Evolutionary conservation across 495 filamentous ascomycete genomes (phyloP), one percentile per base, ranked within the genome.

Genomic region (Pseudoneurospora amorphoporcata): DNA sequence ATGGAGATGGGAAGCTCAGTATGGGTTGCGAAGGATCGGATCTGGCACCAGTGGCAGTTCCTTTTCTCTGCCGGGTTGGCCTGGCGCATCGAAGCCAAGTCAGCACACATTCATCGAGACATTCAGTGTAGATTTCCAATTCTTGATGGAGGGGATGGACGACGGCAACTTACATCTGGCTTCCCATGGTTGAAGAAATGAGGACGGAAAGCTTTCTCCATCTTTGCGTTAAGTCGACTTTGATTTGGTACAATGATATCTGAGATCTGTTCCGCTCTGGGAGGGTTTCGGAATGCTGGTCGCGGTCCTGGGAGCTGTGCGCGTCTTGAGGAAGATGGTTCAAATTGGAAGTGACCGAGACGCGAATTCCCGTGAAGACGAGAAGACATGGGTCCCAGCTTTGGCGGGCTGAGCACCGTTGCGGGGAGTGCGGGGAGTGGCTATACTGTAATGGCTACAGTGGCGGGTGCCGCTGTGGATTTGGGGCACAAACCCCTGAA

Each of bases 1-100:
- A 89, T 81, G 3, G 83, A 82, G 39, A 89, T 82, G 0, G 85
- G 85, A 32, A 77, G 77, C 1, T 68, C 70, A 2, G 75, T 16
- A 69, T 83, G 84, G 0, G 79, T 84, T 9, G 80, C 73, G 70
- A 86, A 87, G 1, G 79, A 79, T 9, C 81, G 82, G 71, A 88
- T 80, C 75, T 88, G 86, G 73, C 86, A 88, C 70, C 75, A 85
- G 73, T 87, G 85, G 69, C 86, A 88, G 1, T 74, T 71, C 3
- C 37, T 39, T 70, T 75, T 79, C 23, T 85, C 82, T 9, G 79
- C 45, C 3, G 72, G 75, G 74, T 78, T 41, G 69, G 75, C 70
- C 76, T 80, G 43, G 10, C 14, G 38, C 3, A 23, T 72, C 19
- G 40, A 37, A 7, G 8, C 14, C 19, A 8, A 7, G 41, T 12